Evolutionary conservation across 2,329 filamentous ascomycete species (phyloP).

Genomic region (Emergomyces orientalis): DNA sequence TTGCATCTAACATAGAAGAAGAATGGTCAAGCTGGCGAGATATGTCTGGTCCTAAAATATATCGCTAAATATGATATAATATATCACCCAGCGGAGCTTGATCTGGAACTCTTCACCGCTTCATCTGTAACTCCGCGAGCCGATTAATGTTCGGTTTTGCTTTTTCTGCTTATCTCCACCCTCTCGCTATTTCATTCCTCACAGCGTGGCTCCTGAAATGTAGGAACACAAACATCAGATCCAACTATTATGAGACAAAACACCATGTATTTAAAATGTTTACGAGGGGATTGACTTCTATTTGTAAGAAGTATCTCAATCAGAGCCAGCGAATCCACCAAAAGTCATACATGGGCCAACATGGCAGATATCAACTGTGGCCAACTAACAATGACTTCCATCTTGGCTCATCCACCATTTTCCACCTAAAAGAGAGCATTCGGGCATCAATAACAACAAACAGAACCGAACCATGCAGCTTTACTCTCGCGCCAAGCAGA

Average conservation of each 20-base stretch:
- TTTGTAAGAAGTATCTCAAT: background rate
- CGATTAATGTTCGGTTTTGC: background rate
- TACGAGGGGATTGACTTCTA: background rate
- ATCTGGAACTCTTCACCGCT: background rate
- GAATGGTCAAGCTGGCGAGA: background rate
- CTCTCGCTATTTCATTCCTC: background rate
- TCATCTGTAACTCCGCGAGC: background rate
- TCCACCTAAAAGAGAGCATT: background rate
- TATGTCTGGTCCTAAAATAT: background rate
- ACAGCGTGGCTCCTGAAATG: background rate
- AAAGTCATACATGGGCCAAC: background rate
- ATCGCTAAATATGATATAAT: background rate
- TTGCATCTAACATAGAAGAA: background rate
- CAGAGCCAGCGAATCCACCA: background rate
- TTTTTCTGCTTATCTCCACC: background rate
- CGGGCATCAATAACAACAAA: background rate
- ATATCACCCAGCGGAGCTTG: no score
- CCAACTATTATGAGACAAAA: background rate
- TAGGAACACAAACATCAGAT: background rate
- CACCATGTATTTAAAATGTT: background rate
- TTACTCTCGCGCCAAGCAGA: background rate
- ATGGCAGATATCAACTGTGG: background rate
- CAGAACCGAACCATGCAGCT: background rate
- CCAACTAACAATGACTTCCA: background rate
- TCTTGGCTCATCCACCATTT: no score